Evolutionary conservation across 768 basidiomycete genomes (phyloP).

Genomic region (Gymnopilus dilepis): DNA sequence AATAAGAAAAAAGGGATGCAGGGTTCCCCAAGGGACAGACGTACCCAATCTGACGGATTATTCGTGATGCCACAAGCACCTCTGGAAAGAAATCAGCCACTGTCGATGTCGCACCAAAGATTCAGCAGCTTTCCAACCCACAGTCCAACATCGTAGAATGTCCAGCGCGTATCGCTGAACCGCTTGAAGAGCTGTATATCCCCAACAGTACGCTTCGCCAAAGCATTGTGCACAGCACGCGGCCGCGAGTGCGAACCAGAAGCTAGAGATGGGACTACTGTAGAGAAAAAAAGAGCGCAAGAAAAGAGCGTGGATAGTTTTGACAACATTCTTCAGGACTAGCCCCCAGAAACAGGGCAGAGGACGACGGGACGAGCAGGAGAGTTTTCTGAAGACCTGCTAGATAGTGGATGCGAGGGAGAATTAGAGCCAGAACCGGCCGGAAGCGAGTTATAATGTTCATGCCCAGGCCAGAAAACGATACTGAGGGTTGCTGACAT

Average conservation of each 20-base stretch:
- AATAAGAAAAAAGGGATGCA: background rate
- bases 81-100: constrained; percentile 9
- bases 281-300: constrained; percentile 30
- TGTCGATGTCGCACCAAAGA: background rate
- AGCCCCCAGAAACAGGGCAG: too few relatives aligned
- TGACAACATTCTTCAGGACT: constrained; percentile 3
- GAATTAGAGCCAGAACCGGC: background rate
- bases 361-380: background rate
- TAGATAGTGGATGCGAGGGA: background rate
- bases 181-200: constrained; percentile 47
- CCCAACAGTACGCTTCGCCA: constrained; percentile 50
- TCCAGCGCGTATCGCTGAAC: constrained; percentile 45
- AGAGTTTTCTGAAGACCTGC: too few relatives aligned
- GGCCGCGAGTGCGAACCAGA: constrained; percentile 28
- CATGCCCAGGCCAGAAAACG: background rate
- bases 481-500: constrained; percentile 1
- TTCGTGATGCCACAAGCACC: constrained; percentile 36
- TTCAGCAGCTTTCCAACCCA: constrained; percentile 3
- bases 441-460: background rate
- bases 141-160: constrained; percentile 50
- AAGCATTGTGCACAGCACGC: constrained; percentile 44
- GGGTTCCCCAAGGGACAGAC: constrained; percentile 4
- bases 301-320: constrained; percentile 6
- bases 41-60: constrained; percentile 31
- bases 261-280: constrained; percentile 34